A percentile compares a stretch with the other conserved stretches of the same genome.
Conservation (phyloP, 495 filamentous ascomycete genomes). For the Aspergillus sclerotioniger region DNA sequence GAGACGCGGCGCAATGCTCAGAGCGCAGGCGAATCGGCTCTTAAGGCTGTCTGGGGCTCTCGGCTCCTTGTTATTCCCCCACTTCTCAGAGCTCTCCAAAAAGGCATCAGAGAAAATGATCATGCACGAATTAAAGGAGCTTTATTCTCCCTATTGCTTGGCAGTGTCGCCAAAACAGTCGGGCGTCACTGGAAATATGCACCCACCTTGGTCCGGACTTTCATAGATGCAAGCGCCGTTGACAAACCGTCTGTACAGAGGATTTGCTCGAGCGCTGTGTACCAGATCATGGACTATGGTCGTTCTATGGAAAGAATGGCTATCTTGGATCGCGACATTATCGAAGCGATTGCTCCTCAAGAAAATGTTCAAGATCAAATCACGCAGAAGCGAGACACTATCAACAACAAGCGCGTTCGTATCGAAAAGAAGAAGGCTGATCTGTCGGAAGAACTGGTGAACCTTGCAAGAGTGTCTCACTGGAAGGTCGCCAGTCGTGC, state of each 20-base stretch:
- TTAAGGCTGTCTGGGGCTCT: slow-evolving; percentile 87
- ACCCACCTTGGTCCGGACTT: slow-evolving; percentile 78
- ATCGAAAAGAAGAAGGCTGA: slow-evolving; percentile 82
- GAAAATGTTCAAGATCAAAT: slow-evolving; percentile 65
- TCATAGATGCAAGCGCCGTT: slow-evolving; percentile 82
- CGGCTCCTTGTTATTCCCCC: slow-evolving; percentile 85
- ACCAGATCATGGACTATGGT: slow-evolving; percentile 88
- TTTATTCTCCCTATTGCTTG: slow-evolving; percentile 84
- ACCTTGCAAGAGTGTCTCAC: slow-evolving; percentile 73
- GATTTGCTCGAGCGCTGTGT: slow-evolving; percentile 75
- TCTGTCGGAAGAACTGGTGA: slow-evolving; percentile 76
- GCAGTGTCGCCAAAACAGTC: slow-evolving; percentile 82
- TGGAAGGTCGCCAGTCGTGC: slow-evolving; percentile 95
- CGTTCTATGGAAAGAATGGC: slow-evolving; percentile 82
- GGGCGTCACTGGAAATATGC: slow-evolving; percentile 91
- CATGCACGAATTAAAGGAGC: slow-evolving; percentile 90
- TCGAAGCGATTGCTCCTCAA: slow-evolving; percentile 71
- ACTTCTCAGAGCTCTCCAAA: slow-evolving; percentile 72
- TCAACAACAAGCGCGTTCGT: slow-evolving; percentile 66
- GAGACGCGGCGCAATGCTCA: slow-evolving; percentile 94
- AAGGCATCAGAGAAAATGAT: slow-evolving; percentile 78
- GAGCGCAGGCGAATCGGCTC: slow-evolving; percentile 83
- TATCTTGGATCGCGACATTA: slow-evolving; percentile 69
- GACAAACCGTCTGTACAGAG: slow-evolving; percentile 94
- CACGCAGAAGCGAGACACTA: slow-evolving; percentile 61